These are phyloP conservation scores for Penicillium parvum DNA, from an alignment of 495 filamentous ascomycete species.

Conservation along the genomic window DNA sequence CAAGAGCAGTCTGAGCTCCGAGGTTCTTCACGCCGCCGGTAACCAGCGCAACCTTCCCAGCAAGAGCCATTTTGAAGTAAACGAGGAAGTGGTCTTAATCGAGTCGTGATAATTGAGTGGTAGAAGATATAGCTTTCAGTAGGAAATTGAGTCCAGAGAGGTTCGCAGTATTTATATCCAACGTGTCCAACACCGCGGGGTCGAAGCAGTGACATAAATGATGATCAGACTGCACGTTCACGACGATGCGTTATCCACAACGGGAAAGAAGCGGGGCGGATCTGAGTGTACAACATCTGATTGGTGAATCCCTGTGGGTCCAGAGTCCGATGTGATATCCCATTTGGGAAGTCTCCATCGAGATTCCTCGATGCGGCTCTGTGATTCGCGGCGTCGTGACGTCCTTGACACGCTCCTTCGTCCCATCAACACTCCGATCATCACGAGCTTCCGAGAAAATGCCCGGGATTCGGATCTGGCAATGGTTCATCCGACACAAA, in stretches of 20 bases:
- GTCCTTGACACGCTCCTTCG: too few species aligned
- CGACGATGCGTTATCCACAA: slow-evolving; percentile 5
- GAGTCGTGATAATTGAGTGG: neutral
- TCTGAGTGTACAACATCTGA: neutral
- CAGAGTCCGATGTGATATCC: slow-evolving; percentile 2
- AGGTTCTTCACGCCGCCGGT: slow-evolving; percentile 42
- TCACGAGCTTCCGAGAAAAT: slow-evolving; percentile 26
- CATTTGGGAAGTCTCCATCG: slow-evolving; percentile 5
- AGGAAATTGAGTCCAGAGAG: too few species aligned
- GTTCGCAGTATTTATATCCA: neutral
- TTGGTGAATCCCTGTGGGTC: neutral
- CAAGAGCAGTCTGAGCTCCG: slow-evolving; percentile 26
- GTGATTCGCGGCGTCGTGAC: too few species aligned
- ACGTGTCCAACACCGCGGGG: too few species aligned
- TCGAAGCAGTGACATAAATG: too few species aligned
- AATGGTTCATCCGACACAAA: slow-evolving; percentile 20
- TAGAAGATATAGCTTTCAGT: neutral
- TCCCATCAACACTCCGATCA: neutral
- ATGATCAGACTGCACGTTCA: neutral
- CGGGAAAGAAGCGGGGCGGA: neutral
- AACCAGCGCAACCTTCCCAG: slow-evolving; percentile 44
- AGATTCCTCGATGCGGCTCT: neutral
- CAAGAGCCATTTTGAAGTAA: slow-evolving; percentile 28
- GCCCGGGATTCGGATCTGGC: slow-evolving; percentile 26
- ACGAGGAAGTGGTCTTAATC: neutral